Conservation (phyloP, 495 filamentous ascomycete species). For the Trichocladium uniseriatum region DNA sequence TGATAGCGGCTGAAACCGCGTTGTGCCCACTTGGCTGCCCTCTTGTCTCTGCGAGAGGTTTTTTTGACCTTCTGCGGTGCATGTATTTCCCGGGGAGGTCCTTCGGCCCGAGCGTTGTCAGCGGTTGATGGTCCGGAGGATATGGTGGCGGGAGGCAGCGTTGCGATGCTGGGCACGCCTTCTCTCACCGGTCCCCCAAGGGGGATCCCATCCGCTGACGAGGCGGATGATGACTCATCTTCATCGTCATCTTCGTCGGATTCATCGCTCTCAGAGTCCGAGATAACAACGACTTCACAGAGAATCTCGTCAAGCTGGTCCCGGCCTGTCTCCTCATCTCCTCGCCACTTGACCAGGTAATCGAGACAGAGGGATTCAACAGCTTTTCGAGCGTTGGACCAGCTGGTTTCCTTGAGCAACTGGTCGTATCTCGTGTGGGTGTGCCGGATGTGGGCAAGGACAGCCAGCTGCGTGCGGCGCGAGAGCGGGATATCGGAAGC, state of each 20-base stretch:
- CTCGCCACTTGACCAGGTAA: conserved; percentile 76
- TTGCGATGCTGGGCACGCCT: neutral
- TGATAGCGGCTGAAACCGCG: conserved; percentile 33
- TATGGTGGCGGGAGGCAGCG: neutral
- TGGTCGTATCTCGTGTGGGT: conserved; percentile 78
- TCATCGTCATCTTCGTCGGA: conserved; percentile 32
- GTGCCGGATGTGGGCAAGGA: conserved; percentile 80
- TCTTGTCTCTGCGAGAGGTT: conserved; percentile 14
- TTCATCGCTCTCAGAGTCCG: conserved; percentile 62
- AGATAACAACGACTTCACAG: conserved; percentile 71
- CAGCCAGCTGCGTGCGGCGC: conserved; percentile 71
- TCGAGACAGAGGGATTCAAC: conserved; percentile 65
- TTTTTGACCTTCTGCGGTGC: conserved; percentile 16
- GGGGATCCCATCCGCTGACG: conserved; percentile 6
- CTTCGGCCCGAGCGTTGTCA: neutral
- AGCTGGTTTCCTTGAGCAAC: conserved; percentile 54
- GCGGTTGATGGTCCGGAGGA: neutral
- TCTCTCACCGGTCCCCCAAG: neutral
- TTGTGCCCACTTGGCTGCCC: conserved; percentile 20
- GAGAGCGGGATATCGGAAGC: conserved; percentile 55
- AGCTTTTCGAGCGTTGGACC: conserved; percentile 56
- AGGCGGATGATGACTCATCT: conserved; percentile 15
- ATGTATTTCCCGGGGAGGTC: neutral
- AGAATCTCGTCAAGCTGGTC: conserved; percentile 72
- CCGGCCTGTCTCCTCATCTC: conserved; percentile 69